Evolutionary conservation across 352 stramenopile species (phyloP), one percentile per base, ranked within the genome.

Genomic region (Lagenidium sp.): DNA sequence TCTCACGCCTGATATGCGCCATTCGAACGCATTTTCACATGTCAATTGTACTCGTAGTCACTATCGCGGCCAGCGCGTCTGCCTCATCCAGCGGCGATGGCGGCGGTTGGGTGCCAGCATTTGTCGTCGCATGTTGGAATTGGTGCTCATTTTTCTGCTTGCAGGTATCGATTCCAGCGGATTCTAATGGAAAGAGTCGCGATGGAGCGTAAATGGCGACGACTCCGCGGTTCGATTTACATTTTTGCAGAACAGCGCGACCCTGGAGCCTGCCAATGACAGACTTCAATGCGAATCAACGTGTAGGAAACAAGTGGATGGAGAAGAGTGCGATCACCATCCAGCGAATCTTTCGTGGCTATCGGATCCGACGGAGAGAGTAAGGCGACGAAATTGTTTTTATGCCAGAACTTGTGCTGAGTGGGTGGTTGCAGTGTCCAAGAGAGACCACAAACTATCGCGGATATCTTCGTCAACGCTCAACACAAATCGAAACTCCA

Each of bases 331-430:
- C 66, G 7, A 28, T 60, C 15, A 42, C 50, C 4, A 67, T 85
- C 13, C 69, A 85, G 44, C 58, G 65, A 8, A 29, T 68, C 5
- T 76, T 69, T 25, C 67, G 69, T 13, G 67, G 68, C 19, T 61
- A 60, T 39, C 55, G 60, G 12, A 41, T 64, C 1, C 49, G 60
- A 4, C 65, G 73, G 25, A 47, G 13, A 36, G 15, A 8, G 47
- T 55, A 29, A 6, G 6, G 47, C 20, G 13, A 31, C n/a, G 28
- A 64, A 25, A 48, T n/a, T n/a, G n/a, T n/a, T n/a, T n/a, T n/a
- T n/a, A n/a, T n/a, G n/a, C n/a, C n/a, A n/a, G n/a, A n/a, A n/a
- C n/a, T n/a, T n/a, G n/a, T n/a, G n/a, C n/a, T 36, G n/a, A 34
- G 1, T 43, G n/a, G 7, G 6, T 43, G 37, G 21, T 43, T 11